Evolutionary conservation across 108 stramenopile genomes (phyloP), one percentile per base, ranked within the genome.

Genomic region (Hondaea fermentalgiana): DNA sequence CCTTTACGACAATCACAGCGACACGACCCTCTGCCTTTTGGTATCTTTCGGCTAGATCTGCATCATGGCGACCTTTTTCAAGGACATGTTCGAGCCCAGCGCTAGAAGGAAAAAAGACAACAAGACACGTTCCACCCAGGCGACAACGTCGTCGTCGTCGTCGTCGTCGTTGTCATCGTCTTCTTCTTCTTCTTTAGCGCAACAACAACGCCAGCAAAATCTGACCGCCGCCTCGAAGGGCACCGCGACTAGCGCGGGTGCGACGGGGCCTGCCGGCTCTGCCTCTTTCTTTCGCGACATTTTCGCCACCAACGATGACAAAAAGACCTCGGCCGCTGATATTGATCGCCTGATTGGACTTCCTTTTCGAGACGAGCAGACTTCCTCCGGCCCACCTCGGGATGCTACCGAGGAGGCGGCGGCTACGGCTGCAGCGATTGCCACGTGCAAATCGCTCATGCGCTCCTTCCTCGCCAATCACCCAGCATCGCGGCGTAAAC

Each of bases 41-140:
- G 55, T 8, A 8, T 16, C 55, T 16, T 57, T 16, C 55, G 55
- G 55, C 55, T 8, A 8, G 4, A 1, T 57, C 14, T 14, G 42
- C 59, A 69, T 23, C 64, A 83, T 83, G 76, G 76, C 76, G 25
- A 83, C 45, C 51, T 83, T 83, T 23, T 83, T 83, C 51, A 83
- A 83, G 51, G 76, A 83, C 51, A 83, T 83, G 76, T 83, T 83
- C 51, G 76, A 47, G 76, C 76, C 76, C 19, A 28, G 4, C 23
- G 49, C 76, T 42, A 16, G 28, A 1, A 25, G 19, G 76, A 47
- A 53, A 47, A 53, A 83, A 12, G 23, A 25, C 76, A 83, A 47
- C 8, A 53, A 47, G 49, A 53, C 21, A 17, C 35, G n/a, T 6
- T 12, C 51, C 10, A 45, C 44, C 51, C 10, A 23, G 76, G 51